phyloP scores from a whole-genome alignment of 768 basidiomycete species.

The Russula foetens region DNA sequence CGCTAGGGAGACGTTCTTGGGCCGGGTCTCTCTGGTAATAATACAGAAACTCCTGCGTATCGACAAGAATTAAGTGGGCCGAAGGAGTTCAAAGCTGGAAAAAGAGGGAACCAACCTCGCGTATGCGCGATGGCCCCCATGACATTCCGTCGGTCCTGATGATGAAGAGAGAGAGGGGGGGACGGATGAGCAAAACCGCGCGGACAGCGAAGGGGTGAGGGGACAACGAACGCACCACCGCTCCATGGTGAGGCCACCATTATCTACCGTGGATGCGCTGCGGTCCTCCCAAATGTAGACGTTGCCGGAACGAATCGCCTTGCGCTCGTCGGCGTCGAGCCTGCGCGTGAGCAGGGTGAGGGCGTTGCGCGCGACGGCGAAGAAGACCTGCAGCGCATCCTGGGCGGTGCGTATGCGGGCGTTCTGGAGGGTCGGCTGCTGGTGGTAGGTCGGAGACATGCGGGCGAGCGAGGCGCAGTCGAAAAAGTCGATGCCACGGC shows the following conservation, averaged over 20 bases:
- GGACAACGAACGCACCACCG: constrained; percentile 37
- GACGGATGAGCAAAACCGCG: neutral
- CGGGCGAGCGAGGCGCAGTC: neutral
- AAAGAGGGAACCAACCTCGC: constrained; percentile 49
- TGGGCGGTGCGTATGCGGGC: constrained; percentile 67
- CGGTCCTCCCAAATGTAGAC: constrained; percentile 69
- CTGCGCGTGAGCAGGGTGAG: constrained; percentile 70
- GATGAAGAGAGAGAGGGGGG: neutral
- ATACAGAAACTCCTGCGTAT: constrained; percentile 67
- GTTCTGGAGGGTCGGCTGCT: constrained; percentile 65
- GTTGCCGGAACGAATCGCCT: constrained; percentile 41
- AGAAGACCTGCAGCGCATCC: constrained; percentile 79
- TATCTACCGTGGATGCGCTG: constrained; percentile 60
- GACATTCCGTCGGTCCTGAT: constrained; percentile 60
- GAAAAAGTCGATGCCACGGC: too few relatives aligned
- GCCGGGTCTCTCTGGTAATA: constrained; percentile 51
- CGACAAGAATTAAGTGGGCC: neutral
- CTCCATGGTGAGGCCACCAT: constrained; percentile 75
- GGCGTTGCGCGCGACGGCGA: constrained; percentile 51
- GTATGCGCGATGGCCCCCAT: constrained; percentile 78
- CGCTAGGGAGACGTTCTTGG: constrained; percentile 21
- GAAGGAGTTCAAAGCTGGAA: neutral
- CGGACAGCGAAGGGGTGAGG: neutral
- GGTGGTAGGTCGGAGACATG: constrained; percentile 35
- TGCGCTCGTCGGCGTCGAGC: constrained; percentile 63